These are phyloP conservation scores for Phialophora chinensis DNA, from an alignment of 2,329 filamentous ascomycete genomes.

Conservation along the genomic window DNA sequence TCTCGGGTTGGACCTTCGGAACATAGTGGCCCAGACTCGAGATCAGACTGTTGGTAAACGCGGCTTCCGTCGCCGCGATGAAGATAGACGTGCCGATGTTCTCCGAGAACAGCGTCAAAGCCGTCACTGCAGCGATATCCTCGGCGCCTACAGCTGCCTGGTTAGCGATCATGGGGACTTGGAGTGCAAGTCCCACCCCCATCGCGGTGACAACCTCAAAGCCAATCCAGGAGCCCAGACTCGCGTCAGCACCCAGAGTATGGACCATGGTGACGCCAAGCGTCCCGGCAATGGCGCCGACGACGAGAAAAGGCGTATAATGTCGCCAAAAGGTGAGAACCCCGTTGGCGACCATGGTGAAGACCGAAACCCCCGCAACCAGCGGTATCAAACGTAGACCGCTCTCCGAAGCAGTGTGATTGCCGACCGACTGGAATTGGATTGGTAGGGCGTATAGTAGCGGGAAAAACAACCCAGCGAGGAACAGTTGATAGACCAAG, in stretches of 20 bases:
- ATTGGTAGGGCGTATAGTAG: slow-evolving; percentile 54
- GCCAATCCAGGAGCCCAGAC: slow-evolving; percentile 44
- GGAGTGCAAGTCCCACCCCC: slow-evolving; percentile 38
- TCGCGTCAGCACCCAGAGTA: slow-evolving; percentile 40
- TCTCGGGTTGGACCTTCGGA: slow-evolving; percentile 33
- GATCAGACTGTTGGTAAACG: slow-evolving; percentile 43
- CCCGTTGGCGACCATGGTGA: slow-evolving; percentile 44
- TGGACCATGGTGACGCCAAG: slow-evolving; percentile 43
- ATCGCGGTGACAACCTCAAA: slow-evolving; percentile 44
- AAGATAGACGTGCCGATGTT: slow-evolving; percentile 42
- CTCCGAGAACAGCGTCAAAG: slow-evolving; percentile 39
- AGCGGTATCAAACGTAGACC: slow-evolving; percentile 51
- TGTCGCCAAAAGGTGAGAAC: slow-evolving; percentile 41
- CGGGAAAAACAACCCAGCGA: slow-evolving; percentile 46
- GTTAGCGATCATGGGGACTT: slow-evolving; percentile 38
- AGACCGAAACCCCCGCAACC: slow-evolving; percentile 45
- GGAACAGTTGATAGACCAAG: slow-evolving; percentile 47
- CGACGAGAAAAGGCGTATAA: slow-evolving; percentile 39
- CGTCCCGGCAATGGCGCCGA: slow-evolving; percentile 36
- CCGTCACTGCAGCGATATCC: slow-evolving; percentile 40
- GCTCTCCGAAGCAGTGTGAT: slow-evolving; percentile 43
- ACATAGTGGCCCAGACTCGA: slow-evolving; percentile 20
- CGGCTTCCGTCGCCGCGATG: slow-evolving; percentile 41
- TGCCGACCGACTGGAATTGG: slow-evolving; percentile 53
- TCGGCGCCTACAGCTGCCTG: slow-evolving; percentile 37